Percentiles rank a stretch among this genome's conserved stretches.
Evolutionary conservation across 228 moss, liverwort and hornwort genomes (phyloP).

Genomic region (Sphagnum magellanicum): DNA sequence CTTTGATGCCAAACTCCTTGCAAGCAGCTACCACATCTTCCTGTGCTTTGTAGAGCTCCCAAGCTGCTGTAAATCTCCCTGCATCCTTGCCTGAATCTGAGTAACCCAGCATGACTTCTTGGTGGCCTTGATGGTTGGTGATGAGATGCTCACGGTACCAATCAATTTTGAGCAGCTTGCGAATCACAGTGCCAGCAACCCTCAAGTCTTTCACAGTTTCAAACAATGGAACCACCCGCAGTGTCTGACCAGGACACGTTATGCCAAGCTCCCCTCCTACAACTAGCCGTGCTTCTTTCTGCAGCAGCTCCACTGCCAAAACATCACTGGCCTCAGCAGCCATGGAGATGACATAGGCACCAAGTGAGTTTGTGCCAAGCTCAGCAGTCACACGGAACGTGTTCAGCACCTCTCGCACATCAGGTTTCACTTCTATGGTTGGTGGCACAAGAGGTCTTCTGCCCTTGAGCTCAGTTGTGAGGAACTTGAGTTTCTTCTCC

Average conservation of each 20-base stretch:
- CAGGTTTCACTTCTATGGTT: conserved; percentile 66
- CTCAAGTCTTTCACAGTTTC: conserved; percentile 84
- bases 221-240: conserved; percentile 82
- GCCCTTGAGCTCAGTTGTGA: conserved; percentile 67
- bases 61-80: conserved; percentile 71
- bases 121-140: conserved; percentile 63
- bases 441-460: conserved; percentile 78
- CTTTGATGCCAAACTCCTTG: conserved; percentile 69
- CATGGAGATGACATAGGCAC: conserved; percentile 89
- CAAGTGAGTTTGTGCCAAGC: conserved; percentile 72
- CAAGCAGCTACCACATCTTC: conserved; percentile 77
- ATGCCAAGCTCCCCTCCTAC: conserved; percentile 70
- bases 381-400: conserved; percentile 76
- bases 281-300: conserved; percentile 74
- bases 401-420: conserved; percentile 68
- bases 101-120: conserved; percentile 93
- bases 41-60: conserved; percentile 89
- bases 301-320: conserved; percentile 73
- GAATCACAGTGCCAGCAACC: conserved; percentile 67
- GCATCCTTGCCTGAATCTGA: conserved; percentile 92
- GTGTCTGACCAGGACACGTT: conserved; percentile 44
- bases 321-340: conserved; percentile 82
- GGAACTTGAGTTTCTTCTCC: conserved; percentile 67
- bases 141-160: conserved; percentile 80
- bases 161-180: conserved; percentile 64